Evolutionary conservation across 2,329 filamentous ascomycete species (phyloP).

Genomic region (Cladophialophora chaetospira): DNA sequence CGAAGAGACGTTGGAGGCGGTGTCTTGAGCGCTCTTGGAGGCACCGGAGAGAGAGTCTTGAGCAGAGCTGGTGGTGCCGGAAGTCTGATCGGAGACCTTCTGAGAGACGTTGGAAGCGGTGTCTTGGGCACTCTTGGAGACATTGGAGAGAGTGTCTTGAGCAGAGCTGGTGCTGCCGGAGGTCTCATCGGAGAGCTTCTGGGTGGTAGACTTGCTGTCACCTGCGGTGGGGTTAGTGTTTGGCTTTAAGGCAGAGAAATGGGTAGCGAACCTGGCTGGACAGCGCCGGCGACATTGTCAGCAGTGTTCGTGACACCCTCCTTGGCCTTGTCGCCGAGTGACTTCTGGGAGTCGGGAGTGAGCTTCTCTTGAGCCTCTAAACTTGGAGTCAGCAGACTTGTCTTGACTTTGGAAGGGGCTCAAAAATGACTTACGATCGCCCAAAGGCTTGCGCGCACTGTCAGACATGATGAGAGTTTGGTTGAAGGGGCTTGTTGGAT

Average conservation of each 20-base stretch:
- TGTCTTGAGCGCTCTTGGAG: constrained; percentile 13
- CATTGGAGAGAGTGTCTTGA: constrained; percentile 18
- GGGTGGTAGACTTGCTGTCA: constrained; percentile 55
- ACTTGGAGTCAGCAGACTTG: constrained; percentile 13
- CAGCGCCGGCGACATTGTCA: constrained; percentile 53
- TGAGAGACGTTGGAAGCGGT: constrained; percentile 13
- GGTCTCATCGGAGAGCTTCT: constrained; percentile 51
- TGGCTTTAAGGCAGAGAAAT: background rate
- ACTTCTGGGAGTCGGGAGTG: constrained; percentile 63
- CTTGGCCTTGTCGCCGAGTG: constrained; percentile 60
- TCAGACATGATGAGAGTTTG: constrained; percentile 50
- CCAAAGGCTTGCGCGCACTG: constrained; percentile 62
- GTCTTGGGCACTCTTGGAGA: constrained; percentile 18
- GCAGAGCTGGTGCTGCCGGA: constrained; percentile 12
- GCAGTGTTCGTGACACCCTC: constrained; percentile 58
- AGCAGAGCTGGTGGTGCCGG: constrained; percentile 7
- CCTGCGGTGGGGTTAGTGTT: constrained; percentile 40
- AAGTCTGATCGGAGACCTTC: too few species aligned
- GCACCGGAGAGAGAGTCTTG: constrained; percentile 2
- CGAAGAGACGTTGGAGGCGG: constrained; percentile 10
- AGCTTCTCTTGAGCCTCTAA: constrained; percentile 56
- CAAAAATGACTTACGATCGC: constrained; percentile 40
- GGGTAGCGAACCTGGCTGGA: constrained; percentile 38
- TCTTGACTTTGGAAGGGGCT: background rate
- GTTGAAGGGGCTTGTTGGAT: background rate